phyloP scores from a whole-genome alignment of 257 asterid genomes.

The Parsonsia alboflavescens region DNA sequence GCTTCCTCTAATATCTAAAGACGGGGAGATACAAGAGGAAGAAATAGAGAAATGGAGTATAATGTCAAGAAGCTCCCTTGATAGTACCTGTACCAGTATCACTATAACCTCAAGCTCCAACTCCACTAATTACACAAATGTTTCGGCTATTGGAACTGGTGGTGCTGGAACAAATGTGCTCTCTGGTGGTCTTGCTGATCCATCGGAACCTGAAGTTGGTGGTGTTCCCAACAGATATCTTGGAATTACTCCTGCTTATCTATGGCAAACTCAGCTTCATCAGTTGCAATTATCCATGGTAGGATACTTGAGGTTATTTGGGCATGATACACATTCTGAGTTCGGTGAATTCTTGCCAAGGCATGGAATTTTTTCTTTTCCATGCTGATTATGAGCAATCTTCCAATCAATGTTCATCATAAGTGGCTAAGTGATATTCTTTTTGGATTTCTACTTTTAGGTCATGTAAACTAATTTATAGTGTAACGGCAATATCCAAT shows the following conservation, averaged over 20 bases:
- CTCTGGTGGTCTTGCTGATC: conserved; percentile 43
- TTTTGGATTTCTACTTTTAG: neutral
- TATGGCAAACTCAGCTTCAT: conserved; percentile 85
- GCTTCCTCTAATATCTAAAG: conserved; percentile 92
- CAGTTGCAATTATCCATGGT: conserved; percentile 68
- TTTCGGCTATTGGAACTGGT: conserved; percentile 41
- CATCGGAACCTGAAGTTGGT: conserved; percentile 89
- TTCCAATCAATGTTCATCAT: neutral
- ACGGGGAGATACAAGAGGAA: conserved; percentile 89
- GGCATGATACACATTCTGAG: neutral
- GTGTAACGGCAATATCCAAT: neutral
- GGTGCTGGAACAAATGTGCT: conserved; percentile 33
- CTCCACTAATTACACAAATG: conserved; percentile 63
- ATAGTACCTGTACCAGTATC: conserved; percentile 68
- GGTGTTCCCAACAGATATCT: conserved; percentile 94
- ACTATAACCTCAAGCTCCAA: conserved; percentile 71
- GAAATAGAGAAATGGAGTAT: conserved; percentile 87
- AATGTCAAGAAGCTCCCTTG: conserved; percentile 80
- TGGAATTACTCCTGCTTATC: conserved; percentile 83
- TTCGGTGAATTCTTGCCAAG: conserved; percentile 5
- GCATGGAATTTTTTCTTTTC: conserved; percentile 10
- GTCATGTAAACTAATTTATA: neutral
- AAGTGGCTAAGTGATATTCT: neutral
- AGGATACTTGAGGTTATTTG: conserved; percentile 17
- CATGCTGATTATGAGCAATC: conserved; percentile 7